These are phyloP conservation scores for Annulohypoxylon truncatum DNA, from an alignment of 2,329 filamentous ascomycete genomes.

Conservation along the genomic window DNA sequence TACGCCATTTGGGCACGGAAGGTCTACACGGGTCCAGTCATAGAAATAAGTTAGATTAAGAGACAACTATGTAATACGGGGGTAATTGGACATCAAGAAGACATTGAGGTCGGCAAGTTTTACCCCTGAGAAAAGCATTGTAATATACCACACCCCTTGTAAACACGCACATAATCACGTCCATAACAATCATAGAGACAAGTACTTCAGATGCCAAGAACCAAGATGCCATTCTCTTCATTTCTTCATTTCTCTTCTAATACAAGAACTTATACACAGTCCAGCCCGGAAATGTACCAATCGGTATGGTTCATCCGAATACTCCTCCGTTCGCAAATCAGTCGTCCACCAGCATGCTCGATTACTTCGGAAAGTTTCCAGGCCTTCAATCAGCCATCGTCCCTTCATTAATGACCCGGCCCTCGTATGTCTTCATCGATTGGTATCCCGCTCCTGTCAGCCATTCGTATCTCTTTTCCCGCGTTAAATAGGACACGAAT, in stretches of 20 bases:
- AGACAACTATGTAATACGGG: background rate
- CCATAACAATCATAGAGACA: background rate
- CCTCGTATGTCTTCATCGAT: slow-evolving; percentile 15
- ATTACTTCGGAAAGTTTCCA: slow-evolving; percentile 5
- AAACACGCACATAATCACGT: background rate
- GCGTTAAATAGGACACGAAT: background rate
- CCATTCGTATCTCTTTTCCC: background rate
- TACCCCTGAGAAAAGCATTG: too few species aligned
- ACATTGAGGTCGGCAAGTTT: too few species aligned
- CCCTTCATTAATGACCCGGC: slow-evolving; percentile 27
- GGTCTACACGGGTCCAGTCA: background rate
- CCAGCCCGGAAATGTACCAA: background rate
- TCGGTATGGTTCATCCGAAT: background rate
- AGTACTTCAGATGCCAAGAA: background rate
- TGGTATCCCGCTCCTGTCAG: slow-evolving; percentile 7
- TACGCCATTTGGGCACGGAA: background rate
- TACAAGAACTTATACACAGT: slow-evolving; percentile 33
- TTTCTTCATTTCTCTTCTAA: slow-evolving; percentile 9
- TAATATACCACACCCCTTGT: background rate
- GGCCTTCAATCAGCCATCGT: slow-evolving; percentile 25
- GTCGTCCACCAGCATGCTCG: slow-evolving; percentile 6
- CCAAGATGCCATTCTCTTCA: slow-evolving; percentile 31
- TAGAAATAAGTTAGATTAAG: background rate
- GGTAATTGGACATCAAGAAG: too few species aligned
- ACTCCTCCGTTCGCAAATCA: background rate